Percentiles rank a stretch among this genome's conserved stretches.
Evolutionary conservation across 2,329 filamentous ascomycete genomes (phyloP).

Genomic region (Aureobasidium sp.): DNA sequence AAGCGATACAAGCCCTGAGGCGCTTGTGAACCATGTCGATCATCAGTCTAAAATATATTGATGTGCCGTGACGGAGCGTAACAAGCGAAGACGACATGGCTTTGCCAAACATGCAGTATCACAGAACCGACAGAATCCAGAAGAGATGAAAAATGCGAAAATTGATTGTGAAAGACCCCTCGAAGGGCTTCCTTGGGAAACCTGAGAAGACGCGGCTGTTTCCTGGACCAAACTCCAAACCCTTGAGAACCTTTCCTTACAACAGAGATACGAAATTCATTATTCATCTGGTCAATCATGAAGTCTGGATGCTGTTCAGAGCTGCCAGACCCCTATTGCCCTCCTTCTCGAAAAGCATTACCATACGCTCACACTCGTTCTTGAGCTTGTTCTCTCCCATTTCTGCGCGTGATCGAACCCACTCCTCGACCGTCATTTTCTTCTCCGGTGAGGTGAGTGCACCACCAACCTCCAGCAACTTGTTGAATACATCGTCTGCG

Average conservation of each 20-base stretch:
- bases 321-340: constrained; percentile 69
- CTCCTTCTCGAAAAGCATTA: constrained; percentile 75
- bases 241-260: background rate
- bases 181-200: background rate
- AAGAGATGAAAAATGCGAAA: background rate
- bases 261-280: constrained; percentile 9
- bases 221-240: background rate
- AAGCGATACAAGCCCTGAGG: background rate
- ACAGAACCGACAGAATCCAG: background rate
- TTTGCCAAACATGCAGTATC: background rate
- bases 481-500: constrained; percentile 43
- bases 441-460: constrained; percentile 70
- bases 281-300: background rate
- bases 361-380: constrained; percentile 74
- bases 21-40: background rate
- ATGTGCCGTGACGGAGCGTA: background rate
- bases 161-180: background rate
- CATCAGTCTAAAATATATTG: background rate
- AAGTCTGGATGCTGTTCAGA: constrained; percentile 62
- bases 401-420: constrained; percentile 76
- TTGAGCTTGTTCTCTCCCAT: constrained; percentile 73
- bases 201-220: background rate
- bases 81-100: background rate
- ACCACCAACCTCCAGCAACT: constrained; percentile 38
- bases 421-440: constrained; percentile 88